phyloP scores from a whole-genome alignment of 768 basidiomycete species.

The Tricholoma furcatifolium region DNA sequence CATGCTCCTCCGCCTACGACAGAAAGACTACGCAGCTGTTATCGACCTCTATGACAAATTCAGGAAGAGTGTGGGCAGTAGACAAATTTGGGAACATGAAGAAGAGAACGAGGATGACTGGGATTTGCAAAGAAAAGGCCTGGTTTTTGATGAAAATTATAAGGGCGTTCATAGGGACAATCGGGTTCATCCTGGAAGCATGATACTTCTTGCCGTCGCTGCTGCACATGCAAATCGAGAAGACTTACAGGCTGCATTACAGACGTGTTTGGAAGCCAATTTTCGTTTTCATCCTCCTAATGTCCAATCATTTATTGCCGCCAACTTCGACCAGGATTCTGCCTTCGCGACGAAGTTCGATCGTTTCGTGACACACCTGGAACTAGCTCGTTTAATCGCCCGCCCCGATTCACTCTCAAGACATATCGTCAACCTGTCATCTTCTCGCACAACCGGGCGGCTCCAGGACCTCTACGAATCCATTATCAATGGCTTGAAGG shows the following conservation, averaged over 20 bases:
- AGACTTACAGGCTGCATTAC: constrained; percentile 57
- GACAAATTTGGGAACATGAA: constrained; percentile 22
- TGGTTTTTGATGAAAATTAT: constrained; percentile 20
- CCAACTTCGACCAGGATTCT: constrained; percentile 31
- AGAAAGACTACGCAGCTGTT: constrained; percentile 38
- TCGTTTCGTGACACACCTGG: constrained; percentile 47
- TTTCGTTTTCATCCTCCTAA: constrained; percentile 33
- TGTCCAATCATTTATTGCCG: constrained; percentile 37
- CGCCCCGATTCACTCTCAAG: constrained; percentile 47
- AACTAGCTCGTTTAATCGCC: constrained; percentile 49
- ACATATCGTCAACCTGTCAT: constrained; percentile 47
- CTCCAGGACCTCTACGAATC: constrained; percentile 51
- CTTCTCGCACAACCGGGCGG: constrained; percentile 23
- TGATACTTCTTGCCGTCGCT: constrained; percentile 48
- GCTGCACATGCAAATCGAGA: constrained; percentile 60
- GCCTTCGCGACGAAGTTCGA: constrained; percentile 40
- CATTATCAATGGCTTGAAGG: constrained; percentile 50
- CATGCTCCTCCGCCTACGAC: constrained; percentile 45
- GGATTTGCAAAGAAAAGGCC: constrained; percentile 7
- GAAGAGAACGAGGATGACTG: constrained; percentile 4
- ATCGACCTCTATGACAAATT: constrained; percentile 45
- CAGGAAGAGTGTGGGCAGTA: constrained; percentile 22
- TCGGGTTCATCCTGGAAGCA: constrained; percentile 27
- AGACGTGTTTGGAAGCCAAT: constrained; percentile 36
- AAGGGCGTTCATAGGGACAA: constrained; percentile 12